Percentiles rank a stretch among this genome's conserved stretches.
These are phyloP conservation scores for Debaryomyces castellii DNA, from an alignment of 805 yeast genomes.

Conservation along the genomic window DNA sequence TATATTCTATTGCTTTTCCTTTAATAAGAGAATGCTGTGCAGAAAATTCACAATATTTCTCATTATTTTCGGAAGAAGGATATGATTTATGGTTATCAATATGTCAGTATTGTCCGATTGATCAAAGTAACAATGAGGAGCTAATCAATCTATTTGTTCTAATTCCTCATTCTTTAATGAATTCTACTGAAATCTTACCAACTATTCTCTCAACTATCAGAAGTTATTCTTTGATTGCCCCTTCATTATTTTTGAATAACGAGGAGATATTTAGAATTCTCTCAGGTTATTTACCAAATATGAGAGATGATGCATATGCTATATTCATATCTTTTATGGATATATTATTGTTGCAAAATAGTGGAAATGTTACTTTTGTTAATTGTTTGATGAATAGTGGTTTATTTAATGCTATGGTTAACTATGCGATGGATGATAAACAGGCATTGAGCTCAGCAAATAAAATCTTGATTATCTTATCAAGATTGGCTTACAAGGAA, in stretches of 20 bases:
- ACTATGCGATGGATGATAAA: constrained; percentile 41
- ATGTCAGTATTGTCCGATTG: constrained; percentile 57
- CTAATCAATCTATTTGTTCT: constrained; percentile 49
- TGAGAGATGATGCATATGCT: constrained; percentile 71
- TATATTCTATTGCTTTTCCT: constrained; percentile 62
- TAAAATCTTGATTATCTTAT: constrained; percentile 36
- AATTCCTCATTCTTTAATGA: constrained; percentile 57
- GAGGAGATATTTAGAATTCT: constrained; percentile 47
- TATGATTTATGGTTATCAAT: constrained; percentile 78
- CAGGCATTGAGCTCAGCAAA: constrained; percentile 41
- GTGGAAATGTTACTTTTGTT: constrained; percentile 24
- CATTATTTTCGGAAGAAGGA: constrained; percentile 81
- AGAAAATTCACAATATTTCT: constrained; percentile 31
- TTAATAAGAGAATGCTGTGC: constrained; percentile 66
- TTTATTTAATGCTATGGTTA: constrained; percentile 41
- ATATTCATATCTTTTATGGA: constrained; percentile 56
- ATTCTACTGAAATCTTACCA: constrained; percentile 74
- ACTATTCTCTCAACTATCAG: constrained; percentile 59
- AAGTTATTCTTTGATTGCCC: constrained; percentile 56
- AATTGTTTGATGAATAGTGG: constrained; percentile 42
- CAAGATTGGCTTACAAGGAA: constrained; percentile 34
- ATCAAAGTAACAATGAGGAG: constrained; percentile 27
- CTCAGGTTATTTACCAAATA: constrained; percentile 52
- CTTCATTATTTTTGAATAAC: constrained; percentile 39
- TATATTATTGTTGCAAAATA: constrained; percentile 38